phyloP scores from a whole-genome alignment of 192 early-diverging fungal species.

The Spinellus fusiger region DNA sequence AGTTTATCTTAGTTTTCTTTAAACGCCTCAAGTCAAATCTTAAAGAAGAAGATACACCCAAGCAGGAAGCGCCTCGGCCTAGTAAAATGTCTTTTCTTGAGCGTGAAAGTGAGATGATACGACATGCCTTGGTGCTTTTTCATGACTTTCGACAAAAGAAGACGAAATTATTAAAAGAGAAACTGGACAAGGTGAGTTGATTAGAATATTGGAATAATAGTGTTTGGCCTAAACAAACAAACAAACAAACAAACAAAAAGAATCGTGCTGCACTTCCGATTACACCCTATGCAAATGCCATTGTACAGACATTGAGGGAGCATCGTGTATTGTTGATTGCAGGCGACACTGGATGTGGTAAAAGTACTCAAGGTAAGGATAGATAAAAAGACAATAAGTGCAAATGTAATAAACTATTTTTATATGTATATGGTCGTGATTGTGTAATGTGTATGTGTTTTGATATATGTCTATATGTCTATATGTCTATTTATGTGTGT shows the following conservation, averaged over 20 bases:
- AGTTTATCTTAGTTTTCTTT: slow-evolving; percentile 7
- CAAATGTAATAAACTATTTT: neutral
- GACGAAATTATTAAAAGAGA: slow-evolving; percentile 16
- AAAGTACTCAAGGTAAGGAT: slow-evolving; percentile 47
- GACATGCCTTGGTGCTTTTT: slow-evolving; percentile 46
- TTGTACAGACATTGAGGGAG: slow-evolving; percentile 49
- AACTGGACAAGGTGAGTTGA: slow-evolving; percentile 36
- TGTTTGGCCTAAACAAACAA: too few relatives aligned
- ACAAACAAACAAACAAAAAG: too few relatives aligned
- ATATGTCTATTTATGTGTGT: too few relatives aligned
- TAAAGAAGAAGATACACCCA: neutral
- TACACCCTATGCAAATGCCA: slow-evolving; percentile 49
- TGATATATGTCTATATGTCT: too few relatives aligned
- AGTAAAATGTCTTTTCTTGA: neutral
- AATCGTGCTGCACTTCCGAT: slow-evolving; percentile 57
- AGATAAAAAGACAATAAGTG: slow-evolving; percentile 32
- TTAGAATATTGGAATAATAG: neutral
- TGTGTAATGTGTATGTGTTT: too few relatives aligned
- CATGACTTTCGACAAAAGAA: slow-evolving; percentile 46
- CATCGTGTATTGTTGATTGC: slow-evolving; percentile 63
- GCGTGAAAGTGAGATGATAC: slow-evolving; percentile 21
- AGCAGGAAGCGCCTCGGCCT: neutral
- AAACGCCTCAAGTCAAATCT: neutral
- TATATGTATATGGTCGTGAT: neutral
- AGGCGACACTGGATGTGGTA: slow-evolving; percentile 70